phyloP scores from a whole-genome alignment of 2,329 filamentous ascomycete genomes.

The Calonectria hawksworthii region DNA sequence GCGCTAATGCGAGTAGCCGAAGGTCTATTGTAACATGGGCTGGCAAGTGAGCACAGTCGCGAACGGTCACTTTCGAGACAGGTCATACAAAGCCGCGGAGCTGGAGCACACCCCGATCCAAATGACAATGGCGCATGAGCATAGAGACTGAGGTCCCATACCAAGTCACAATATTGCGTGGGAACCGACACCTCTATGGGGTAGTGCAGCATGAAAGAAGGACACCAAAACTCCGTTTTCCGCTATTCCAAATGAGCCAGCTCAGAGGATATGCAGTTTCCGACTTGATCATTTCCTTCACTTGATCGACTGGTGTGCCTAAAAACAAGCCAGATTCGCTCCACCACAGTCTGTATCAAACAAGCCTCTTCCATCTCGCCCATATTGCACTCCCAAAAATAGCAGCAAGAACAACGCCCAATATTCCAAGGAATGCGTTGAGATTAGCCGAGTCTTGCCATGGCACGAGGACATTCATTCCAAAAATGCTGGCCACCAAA shows the following conservation, averaged over 20 bases:
- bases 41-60: not conserved
- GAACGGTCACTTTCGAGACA: not conserved
- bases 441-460: conserved; percentile 69
- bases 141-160: not conserved
- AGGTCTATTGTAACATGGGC: not conserved
- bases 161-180: not conserved
- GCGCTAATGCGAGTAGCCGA: not conserved
- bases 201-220: not conserved
- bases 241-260: not conserved
- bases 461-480: conserved; percentile 87
- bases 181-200: not conserved
- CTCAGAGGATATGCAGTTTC: not conserved
- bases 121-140: not conserved
- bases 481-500: conserved; percentile 87
- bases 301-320: not conserved
- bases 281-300: not conserved
- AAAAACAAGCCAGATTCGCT: not conserved
- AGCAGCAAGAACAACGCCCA: conserved; percentile 67
- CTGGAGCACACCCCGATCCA: not conserved
- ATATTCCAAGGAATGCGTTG: conserved; percentile 64
- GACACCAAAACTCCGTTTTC: no score
- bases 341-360: not conserved
- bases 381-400: conserved; percentile 60
- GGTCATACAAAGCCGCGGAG: not conserved
- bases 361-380: conserved; percentile 56